Evolutionary conservation across 805 yeast genomes (phyloP).

Genomic region (Pichia rugopelliculosa): DNA sequence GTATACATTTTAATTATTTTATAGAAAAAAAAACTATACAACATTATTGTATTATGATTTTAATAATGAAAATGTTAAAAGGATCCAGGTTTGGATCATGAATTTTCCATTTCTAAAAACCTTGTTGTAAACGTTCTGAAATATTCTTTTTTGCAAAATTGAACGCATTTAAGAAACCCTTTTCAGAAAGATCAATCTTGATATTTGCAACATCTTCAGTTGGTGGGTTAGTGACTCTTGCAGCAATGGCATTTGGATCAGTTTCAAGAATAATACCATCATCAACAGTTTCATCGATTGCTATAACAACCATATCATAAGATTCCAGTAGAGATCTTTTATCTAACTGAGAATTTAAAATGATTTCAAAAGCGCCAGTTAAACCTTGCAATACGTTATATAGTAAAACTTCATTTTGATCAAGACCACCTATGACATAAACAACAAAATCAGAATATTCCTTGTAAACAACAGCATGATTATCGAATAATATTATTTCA

Average conservation of each 20-base stretch:
- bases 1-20: background rate
- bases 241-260: conserved; percentile 77
- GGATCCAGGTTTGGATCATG: background rate
- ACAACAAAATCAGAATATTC: conserved; percentile 71
- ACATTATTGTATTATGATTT: background rate
- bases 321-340: conserved; percentile 69
- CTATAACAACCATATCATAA: conserved; percentile 78
- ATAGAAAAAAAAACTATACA: background rate
- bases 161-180: conserved; percentile 76
- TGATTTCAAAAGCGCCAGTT: conserved; percentile 71
- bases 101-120: conserved; percentile 19
- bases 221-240: conserved; percentile 88
- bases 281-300: conserved; percentile 88
- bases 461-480: conserved; percentile 77
- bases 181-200: conserved; percentile 62
- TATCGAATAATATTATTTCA: conserved; percentile 75
- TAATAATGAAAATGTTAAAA: background rate
- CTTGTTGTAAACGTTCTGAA: conserved; percentile 34
- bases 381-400: conserved; percentile 71
- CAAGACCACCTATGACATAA: conserved; percentile 62
- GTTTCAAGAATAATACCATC: conserved; percentile 90
- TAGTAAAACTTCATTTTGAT: conserved; percentile 80
- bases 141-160: conserved; percentile 75
- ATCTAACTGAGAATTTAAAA: conserved; percentile 66
- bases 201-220: conserved; percentile 53